These are phyloP conservation scores for Chrysoporthe puriensis DNA, from an alignment of 2,329 filamentous ascomycete species.

Conservation along the genomic window DNA sequence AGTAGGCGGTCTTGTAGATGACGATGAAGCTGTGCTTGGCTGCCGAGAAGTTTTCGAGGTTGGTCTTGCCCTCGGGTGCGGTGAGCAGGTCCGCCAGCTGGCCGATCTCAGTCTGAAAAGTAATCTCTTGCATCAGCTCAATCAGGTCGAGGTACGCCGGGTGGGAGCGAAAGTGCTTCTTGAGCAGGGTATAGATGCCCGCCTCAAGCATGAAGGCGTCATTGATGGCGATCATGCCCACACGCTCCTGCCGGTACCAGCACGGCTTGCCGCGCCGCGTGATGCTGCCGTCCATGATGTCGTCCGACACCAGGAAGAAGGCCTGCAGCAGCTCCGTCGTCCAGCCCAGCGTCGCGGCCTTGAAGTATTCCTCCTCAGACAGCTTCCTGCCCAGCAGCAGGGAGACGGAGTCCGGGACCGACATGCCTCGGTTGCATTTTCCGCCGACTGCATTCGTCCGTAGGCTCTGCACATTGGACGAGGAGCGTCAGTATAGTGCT, in stretches of 20 bases:
- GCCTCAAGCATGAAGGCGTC: conserved; percentile 95
- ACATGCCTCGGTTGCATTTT: conserved; percentile 99
- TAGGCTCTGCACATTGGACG: conserved; percentile 62
- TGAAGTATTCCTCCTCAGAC: conserved; percentile 82
- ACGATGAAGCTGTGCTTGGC: conserved; percentile 98
- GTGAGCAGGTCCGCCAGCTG: conserved; percentile 95
- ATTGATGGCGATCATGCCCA: conserved; percentile 98
- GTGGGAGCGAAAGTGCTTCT: conserved; percentile 90
- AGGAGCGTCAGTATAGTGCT: conserved; percentile 23
- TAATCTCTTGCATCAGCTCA: conserved; percentile 94
- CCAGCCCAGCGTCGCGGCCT: conserved; percentile 89
- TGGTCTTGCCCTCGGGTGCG: conserved; percentile 89
- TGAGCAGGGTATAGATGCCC: conserved; percentile 86
- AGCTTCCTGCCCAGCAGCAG: conserved; percentile 75
- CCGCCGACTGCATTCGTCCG: conserved; percentile 87
- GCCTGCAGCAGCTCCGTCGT: conserved; percentile 97
- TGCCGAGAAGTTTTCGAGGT: conserved; percentile 93
- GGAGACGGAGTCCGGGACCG: conserved; percentile 87
- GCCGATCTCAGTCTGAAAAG: conserved; percentile 92
- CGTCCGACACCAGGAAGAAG: conserved; percentile 97
- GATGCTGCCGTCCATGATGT: conserved; percentile 97
- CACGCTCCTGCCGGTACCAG: conserved; percentile 90
- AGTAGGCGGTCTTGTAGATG: conserved; percentile 99
- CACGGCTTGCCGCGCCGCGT: conserved; percentile 93
- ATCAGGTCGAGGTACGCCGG: conserved; percentile 87